Conservation (phyloP, 495 filamentous ascomycete genomes). For the Penicillium bovifimosum region DNA sequence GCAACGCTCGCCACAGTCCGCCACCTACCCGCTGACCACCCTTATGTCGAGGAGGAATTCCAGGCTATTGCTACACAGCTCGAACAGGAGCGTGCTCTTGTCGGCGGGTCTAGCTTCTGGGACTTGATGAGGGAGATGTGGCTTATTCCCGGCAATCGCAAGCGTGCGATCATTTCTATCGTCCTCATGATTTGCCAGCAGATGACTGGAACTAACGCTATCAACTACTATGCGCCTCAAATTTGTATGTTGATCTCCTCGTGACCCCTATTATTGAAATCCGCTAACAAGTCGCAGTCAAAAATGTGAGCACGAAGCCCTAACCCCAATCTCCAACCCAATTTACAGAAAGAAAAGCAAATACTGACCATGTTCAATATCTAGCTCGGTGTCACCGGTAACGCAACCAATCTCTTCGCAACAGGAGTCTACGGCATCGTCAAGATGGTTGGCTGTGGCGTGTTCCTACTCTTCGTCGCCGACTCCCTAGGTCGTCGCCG, state of each 20-base stretch:
- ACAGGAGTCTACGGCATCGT: slow-evolving; percentile 52
- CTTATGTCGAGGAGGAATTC: slow-evolving; percentile 62
- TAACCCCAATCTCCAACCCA: background rate
- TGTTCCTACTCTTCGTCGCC: slow-evolving; percentile 64
- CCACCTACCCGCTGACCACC: slow-evolving; percentile 47
- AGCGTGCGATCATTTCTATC: slow-evolving; percentile 51
- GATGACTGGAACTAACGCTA: slow-evolving; percentile 61
- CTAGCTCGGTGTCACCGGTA: slow-evolving; percentile 41
- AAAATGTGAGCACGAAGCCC: slow-evolving; percentile 18
- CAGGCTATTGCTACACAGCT: slow-evolving; percentile 59
- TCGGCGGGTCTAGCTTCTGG: slow-evolving; percentile 57
- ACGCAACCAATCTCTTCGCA: slow-evolving; percentile 45
- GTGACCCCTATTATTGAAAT: background rate
- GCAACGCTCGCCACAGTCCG: slow-evolving; percentile 51
- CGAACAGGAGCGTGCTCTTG: slow-evolving; percentile 61
- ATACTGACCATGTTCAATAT: background rate
- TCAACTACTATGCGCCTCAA: slow-evolving; percentile 68
- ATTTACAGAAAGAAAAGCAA: background rate
- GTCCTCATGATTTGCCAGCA: slow-evolving; percentile 68
- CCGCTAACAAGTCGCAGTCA: slow-evolving; percentile 8
- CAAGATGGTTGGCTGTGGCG: slow-evolving; percentile 51
- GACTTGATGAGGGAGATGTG: slow-evolving; percentile 68
- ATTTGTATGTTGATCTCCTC: slow-evolving; percentile 52
- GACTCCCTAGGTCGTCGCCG: slow-evolving; percentile 67
- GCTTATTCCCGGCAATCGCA: slow-evolving; percentile 58